Base-by-base conservation (phyloP, 2,329 filamentous ascomycete species). In the Colletotrichum caudatum region DNA sequence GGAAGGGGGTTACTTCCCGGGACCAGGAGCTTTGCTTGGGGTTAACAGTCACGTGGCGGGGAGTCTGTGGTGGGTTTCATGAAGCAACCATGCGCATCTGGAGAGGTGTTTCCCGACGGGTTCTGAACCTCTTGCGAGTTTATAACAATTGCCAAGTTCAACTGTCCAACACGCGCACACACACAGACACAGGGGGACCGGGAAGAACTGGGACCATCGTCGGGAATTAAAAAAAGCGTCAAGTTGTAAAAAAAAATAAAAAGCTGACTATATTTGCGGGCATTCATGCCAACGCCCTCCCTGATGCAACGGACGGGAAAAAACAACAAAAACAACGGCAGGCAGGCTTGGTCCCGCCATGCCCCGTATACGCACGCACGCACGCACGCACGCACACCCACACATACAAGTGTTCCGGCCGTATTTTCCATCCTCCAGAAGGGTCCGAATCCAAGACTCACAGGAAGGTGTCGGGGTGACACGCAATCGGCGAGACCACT, bases 241-340 rank as follows among this genome's bases (percentile, higher is more conserved):
- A 12, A 62, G 44, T 62, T 29, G 3, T 51, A 44, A 20, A 44
- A 44, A 44, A 18, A 39, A 37, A 37, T 7, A 7, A 48, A 57
- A 62, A 70, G 41, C 56, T 63, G 59, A 68, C 63, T 69, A 73
- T 65, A 68, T 71, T 48, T 66, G 64, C 46, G 51, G 64, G 56
- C 53, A 44, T 46, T 72, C 66, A 70, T 73, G 71, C 71, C 29
- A 64, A 73, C 71, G 71, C 71, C 71, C 71, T 41, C 64, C 69
- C 64, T 54, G 29, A 72, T 73, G 71, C 71, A 65, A 64, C 54
- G 57, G 39, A 70, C 2, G 12, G 48, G 18, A 58, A 23, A 56
- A 9, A 59, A 16, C 2, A 44, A 44, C 12, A 11, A 54, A 23
- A 23, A 14, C 9, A 58, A 23, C 29, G 61, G 29, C 26, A 33